phyloP scores from a whole-genome alignment of 257 asterid species.

The Echium plantagineum region DNA sequence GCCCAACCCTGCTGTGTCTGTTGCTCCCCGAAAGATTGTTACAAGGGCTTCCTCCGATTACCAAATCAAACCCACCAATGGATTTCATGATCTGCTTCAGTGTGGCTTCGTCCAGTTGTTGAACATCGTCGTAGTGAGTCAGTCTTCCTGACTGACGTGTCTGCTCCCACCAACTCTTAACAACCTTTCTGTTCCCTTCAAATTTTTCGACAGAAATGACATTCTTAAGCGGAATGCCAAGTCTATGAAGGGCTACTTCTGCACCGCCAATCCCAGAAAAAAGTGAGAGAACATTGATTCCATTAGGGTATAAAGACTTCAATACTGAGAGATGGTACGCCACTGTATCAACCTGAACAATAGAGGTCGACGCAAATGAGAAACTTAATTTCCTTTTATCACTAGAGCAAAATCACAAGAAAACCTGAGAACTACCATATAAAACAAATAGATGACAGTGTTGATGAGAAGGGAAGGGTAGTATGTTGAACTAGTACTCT shows the following conservation, averaged over 20 bases:
- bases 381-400: no score
- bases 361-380: no score
- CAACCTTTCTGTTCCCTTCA: slow-evolving; percentile 46
- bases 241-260: slow-evolving; percentile 83
- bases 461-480: no score
- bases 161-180: slow-evolving; percentile 89
- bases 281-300: slow-evolving; percentile 59
- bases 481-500: no score
- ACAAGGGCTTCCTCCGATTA: slow-evolving; percentile 77
- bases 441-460: no score
- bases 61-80: slow-evolving; percentile 25
- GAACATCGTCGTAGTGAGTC: slow-evolving; percentile 51
- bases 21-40: slow-evolving; percentile 71
- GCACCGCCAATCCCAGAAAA: slow-evolving; percentile 96
- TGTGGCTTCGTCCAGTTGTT: slow-evolving; percentile 21
- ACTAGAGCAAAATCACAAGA: no score
- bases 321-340: slow-evolving; percentile 77
- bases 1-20: slow-evolving; percentile 61
- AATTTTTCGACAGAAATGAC: slow-evolving; percentile 67
- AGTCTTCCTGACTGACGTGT: slow-evolving; percentile 52
- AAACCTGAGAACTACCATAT: no score
- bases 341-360: slow-evolving; percentile 60
- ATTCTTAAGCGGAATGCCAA: slow-evolving; percentile 47
- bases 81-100: slow-evolving; percentile 23
- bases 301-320: slow-evolving; percentile 50